phyloP scores from a whole-genome alignment of 2,329 filamentous ascomycete species.

The Aquanectria penicillioides region DNA sequence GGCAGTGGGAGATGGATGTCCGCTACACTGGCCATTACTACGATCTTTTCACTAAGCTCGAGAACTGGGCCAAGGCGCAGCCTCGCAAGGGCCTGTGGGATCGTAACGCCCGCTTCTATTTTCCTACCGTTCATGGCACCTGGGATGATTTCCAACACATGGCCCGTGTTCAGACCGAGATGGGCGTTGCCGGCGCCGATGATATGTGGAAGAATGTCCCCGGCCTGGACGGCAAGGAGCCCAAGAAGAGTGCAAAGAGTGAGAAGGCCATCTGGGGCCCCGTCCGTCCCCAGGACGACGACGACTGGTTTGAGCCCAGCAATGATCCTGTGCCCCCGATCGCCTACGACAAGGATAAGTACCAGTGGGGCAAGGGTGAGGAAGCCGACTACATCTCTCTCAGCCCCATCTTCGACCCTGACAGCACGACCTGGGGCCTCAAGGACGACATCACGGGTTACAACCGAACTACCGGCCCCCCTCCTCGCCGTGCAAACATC shows the following conservation, averaged over 20 bases:
- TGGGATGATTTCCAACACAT: conserved; percentile 83
- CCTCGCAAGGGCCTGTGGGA: conserved; percentile 86
- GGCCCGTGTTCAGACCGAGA: conserved; percentile 79
- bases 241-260: conserved; percentile 47
- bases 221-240: conserved; percentile 52
- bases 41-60: conserved; percentile 75
- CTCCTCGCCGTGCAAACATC: conserved; percentile 84
- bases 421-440: conserved; percentile 85
- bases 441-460: conserved; percentile 87
- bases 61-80: conserved; percentile 75
- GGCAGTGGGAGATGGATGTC: conserved; percentile 96
- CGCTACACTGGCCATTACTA: conserved; percentile 91
- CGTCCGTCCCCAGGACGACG: conserved; percentile 71
- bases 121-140: conserved; percentile 78
- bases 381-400: conserved; percentile 92
- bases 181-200: conserved; percentile 71
- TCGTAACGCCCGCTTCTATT: conserved; percentile 79
- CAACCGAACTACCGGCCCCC: conserved; percentile 68
- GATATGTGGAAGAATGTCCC: conserved; percentile 71
- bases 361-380: conserved; percentile 88
- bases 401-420: conserved; percentile 91
- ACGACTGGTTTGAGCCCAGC: conserved; percentile 77
- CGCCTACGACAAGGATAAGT: conserved; percentile 79
- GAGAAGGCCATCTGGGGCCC: conserved; percentile 87
- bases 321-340: conserved; percentile 80